Percentiles rank a stretch among this genome's conserved stretches.
Conservation (phyloP, 1,284 basidiomycete genomes). For the Microbotryum scabiosae region DNA sequence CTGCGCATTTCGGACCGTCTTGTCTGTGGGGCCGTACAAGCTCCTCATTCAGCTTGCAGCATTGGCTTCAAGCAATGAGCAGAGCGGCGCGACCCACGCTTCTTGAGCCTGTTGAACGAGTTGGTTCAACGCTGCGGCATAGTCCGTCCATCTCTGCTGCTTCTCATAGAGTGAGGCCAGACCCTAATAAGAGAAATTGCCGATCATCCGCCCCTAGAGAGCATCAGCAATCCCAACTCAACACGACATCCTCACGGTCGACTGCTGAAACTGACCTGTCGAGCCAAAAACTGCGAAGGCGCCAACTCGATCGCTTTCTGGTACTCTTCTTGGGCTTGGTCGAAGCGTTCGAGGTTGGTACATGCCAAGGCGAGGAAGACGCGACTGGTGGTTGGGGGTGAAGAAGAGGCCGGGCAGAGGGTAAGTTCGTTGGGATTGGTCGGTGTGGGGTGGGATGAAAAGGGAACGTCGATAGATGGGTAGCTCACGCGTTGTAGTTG, state of each 20-base stretch:
- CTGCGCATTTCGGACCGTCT: constrained; percentile 70
- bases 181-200: constrained; percentile 32
- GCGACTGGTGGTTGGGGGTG: constrained; percentile 47
- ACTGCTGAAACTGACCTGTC: constrained; percentile 33
- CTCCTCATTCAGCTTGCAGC: neutral
- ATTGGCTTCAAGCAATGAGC: neutral
- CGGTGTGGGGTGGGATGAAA: neutral
- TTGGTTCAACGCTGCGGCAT: constrained; percentile 33
- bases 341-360: constrained; percentile 59
- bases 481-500: constrained; percentile 33
- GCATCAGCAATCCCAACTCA: neutral
- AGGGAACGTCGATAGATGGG: neutral
- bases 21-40: constrained; percentile 48
- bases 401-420: neutral
- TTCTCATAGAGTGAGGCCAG: constrained; percentile 41
- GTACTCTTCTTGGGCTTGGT: constrained; percentile 67
- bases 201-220: neutral
- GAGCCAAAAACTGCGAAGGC: constrained; percentile 38
- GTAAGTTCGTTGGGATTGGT: neutral
- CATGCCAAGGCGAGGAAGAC: constrained; percentile 72
- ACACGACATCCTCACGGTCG: neutral
- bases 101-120: constrained; percentile 36
- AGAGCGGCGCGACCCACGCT: constrained; percentile 11
- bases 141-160: constrained; percentile 36
- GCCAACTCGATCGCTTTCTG: constrained; percentile 37